A percentile compares a stretch with the other conserved stretches of the same genome.
phyloP scores from a whole-genome alignment of 768 basidiomycete species.

The Amyloporia xantha region DNA sequence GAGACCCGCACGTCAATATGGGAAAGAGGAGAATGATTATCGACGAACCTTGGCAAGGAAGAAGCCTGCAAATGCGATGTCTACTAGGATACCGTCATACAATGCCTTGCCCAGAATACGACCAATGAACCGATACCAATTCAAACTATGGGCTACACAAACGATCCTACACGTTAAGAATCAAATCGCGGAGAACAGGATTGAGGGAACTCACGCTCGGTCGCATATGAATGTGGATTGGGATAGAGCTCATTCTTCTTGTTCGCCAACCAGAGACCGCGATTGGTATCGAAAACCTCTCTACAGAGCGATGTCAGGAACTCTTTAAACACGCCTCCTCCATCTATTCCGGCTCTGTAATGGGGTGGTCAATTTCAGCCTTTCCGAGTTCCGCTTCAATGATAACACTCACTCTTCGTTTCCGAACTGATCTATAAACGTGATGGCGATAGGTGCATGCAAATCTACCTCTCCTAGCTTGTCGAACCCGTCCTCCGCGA shows the following conservation, averaged over 20 bases:
- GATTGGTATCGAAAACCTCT: conserved; percentile 92
- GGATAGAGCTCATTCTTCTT: conserved; percentile 93
- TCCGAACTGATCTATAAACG: conserved; percentile 89
- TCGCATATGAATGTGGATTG: conserved; percentile 87
- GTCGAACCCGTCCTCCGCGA: conserved; percentile 91
- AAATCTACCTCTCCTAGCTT: conserved; percentile 69
- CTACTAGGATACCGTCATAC: conserved; percentile 92
- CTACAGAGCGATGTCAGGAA: conserved; percentile 89
- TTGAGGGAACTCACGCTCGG: conserved; percentile 64
- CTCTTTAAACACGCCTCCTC: conserved; percentile 97
- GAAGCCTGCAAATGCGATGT: conserved; percentile 93
- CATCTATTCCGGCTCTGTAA: conserved; percentile 82
- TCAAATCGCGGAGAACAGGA: not conserved
- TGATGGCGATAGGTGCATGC: conserved; percentile 79
- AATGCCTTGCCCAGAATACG: conserved; percentile 92
- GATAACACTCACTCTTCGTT: conserved; percentile 66
- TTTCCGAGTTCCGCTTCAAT: no score
- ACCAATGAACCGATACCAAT: conserved; percentile 93
- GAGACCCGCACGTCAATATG: not conserved
- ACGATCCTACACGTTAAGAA: not conserved
- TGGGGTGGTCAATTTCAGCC: no score
- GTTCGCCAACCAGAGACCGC: conserved; percentile 90
- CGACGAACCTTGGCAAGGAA: conserved; percentile 75
- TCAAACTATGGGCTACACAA: conserved; percentile 65
- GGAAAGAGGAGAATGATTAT: not conserved